These are phyloP conservation scores for Colletotrichum magnum DNA, from an alignment of 2,329 filamentous ascomycete genomes.

Conservation along the genomic window DNA sequence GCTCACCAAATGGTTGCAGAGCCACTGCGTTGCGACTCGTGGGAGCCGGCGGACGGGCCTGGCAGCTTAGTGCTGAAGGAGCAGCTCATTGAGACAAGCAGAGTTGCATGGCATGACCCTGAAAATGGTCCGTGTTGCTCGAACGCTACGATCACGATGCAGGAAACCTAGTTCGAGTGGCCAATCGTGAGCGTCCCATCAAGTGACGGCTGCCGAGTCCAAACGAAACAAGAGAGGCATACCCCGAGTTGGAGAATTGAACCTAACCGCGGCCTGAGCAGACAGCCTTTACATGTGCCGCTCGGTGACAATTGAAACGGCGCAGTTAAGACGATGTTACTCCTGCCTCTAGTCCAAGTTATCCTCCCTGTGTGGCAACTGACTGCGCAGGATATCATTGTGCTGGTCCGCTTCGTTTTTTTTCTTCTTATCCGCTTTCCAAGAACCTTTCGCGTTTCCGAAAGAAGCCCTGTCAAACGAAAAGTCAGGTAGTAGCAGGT, in stretches of 20 bases:
- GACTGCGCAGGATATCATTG: neutral
- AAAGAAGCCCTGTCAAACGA: slow-evolving; percentile 17
- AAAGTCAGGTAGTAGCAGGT: neutral
- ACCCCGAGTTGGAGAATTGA: slow-evolving; percentile 19
- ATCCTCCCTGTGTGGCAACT: neutral
- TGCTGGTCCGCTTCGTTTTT: neutral
- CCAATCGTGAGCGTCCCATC: slow-evolving; percentile 21
- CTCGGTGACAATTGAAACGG: slow-evolving; percentile 32
- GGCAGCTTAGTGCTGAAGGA: neutral
- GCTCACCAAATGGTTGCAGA: slow-evolving; percentile 11
- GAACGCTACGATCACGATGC: slow-evolving; percentile 28
- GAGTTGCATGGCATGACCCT: slow-evolving; percentile 23
- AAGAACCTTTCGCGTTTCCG: neutral
- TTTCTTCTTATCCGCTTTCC: neutral
- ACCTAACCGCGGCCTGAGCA: slow-evolving; percentile 34
- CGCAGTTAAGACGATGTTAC: slow-evolving; percentile 36
- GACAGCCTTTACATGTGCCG: slow-evolving; percentile 36
- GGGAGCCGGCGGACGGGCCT: slow-evolving; percentile 9
- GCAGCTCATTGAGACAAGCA: slow-evolving; percentile 1
- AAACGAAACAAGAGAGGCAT: slow-evolving; percentile 34
- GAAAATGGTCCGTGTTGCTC: slow-evolving; percentile 4
- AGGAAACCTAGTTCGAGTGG: slow-evolving; percentile 8
- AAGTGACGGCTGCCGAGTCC: slow-evolving; percentile 12
- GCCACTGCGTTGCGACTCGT: slow-evolving; percentile 1
- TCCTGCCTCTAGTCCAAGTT: slow-evolving; percentile 13